A percentile compares a stretch with the other conserved stretches of the same genome.
These are phyloP conservation scores for Metschnikowia colocasiae DNA, from an alignment of 805 yeast genomes.

Conservation along the genomic window DNA sequence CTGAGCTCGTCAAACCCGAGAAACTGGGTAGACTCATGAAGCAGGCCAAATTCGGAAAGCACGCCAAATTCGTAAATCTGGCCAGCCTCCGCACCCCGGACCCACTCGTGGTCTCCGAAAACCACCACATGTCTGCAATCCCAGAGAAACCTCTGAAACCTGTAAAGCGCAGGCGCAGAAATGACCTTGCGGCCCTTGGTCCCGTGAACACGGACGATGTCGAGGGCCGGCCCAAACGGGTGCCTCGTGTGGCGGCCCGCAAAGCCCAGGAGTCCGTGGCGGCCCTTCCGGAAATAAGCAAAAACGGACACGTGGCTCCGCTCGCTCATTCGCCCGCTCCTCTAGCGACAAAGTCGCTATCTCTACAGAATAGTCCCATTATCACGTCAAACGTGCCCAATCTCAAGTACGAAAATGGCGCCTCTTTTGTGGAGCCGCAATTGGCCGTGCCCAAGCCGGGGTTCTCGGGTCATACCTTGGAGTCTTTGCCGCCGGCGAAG, in stretches of 20 bases:
- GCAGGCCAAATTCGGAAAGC: neutral
- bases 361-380: slow-evolving; percentile 11
- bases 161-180: neutral
- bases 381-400: slow-evolving; percentile 7
- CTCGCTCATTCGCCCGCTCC: neutral
- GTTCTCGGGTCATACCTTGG: slow-evolving; percentile 72
- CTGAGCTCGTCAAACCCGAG: neutral
- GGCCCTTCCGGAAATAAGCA: neutral
- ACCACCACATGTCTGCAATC: neutral
- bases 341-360: neutral
- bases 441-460: slow-evolving; percentile 52
- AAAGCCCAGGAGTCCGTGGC: slow-evolving; percentile 3
- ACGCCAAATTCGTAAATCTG: neutral
- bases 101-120: no score
- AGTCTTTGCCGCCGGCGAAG: slow-evolving; percentile 60
- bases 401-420: slow-evolving; percentile 1
- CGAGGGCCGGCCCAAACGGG: neutral
- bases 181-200: slow-evolving; percentile 2
- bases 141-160: neutral
- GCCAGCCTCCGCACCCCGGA: neutral
- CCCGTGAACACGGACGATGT: neutral
- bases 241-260: slow-evolving; percentile 2
- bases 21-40: neutral
- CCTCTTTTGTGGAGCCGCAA: slow-evolving; percentile 54
- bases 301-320: neutral